Conservation (phyloP, 148 eudicot species). For the Nepenthes gracilis region DNA sequence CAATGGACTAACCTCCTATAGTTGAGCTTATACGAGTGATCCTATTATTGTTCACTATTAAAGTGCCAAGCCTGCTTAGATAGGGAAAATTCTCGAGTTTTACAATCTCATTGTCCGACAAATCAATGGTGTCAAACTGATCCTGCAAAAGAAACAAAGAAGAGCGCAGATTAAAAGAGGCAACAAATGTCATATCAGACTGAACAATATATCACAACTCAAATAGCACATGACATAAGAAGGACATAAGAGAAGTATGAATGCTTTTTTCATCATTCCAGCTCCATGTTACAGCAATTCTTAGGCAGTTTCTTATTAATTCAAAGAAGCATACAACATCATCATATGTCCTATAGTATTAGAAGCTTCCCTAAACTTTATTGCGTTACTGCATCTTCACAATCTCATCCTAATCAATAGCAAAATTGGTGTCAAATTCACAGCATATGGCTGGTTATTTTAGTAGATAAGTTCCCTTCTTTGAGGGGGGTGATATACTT, state of each 20-base stretch:
- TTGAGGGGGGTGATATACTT: too few species aligned
- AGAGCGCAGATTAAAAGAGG: neutral
- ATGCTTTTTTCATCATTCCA: too few species aligned
- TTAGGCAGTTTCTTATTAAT: too few species aligned
- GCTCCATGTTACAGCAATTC: too few species aligned
- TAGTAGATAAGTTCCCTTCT: too few species aligned
- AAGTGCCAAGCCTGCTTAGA: constrained; percentile 71
- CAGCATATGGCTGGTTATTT: too few species aligned
- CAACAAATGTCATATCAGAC: neutral
- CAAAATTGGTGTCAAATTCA: too few species aligned
- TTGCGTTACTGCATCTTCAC: too few species aligned
- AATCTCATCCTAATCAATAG: too few species aligned
- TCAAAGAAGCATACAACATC: too few species aligned
- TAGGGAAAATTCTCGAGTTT: constrained; percentile 91
- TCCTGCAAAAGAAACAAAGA: constrained; percentile 34
- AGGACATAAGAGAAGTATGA: neutral
- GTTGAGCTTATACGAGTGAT: constrained; percentile 84
- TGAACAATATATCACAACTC: neutral
- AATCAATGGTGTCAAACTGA: constrained; percentile 92
- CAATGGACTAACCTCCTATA: constrained; percentile 59
- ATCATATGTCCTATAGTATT: too few species aligned
- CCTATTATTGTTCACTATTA: constrained; percentile 82
- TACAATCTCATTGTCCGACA: constrained; percentile 96
- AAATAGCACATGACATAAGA: neutral
- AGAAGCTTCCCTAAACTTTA: too few species aligned